Evolutionary conservation across 495 filamentous ascomycete genomes (phyloP), one percentile per base, ranked within the genome.

Genomic region (Staphylotrichum tortipilum): DNA sequence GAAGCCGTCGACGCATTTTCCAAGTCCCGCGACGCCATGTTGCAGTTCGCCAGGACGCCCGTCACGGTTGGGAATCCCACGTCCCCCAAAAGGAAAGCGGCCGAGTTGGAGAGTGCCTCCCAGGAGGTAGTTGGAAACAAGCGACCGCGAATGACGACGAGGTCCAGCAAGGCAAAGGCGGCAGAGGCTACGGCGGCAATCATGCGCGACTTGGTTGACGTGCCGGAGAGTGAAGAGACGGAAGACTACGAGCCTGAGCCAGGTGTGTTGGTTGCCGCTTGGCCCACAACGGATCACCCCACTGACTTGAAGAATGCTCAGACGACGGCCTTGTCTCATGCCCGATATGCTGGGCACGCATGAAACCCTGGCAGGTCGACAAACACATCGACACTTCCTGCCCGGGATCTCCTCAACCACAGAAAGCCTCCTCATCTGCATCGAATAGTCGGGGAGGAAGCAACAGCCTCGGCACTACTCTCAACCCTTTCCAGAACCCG

Each of bases 1-100:
- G 88, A 95, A 55, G 68, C 92, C 4, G 86, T 95, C n/a, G 81
- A 87, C 30, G 75, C 78, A 21, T 98, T 95, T 57, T 71, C 76
- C 48, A 76, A 64, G 24, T 78, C 82, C 11, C 76, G 92, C 38
- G 65, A 78, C 9, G 68, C 64, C 33, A 68, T 87, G 11, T 62
- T 95, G 36, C 66, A 75, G 4, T 66, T 89, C 43, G 88, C 76
- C 34, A 76, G 51, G 50, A 74, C 68, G 36, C 61, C 68, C 6
- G 29, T 21, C 2, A 7, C 36, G 3, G 19, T 34, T 24, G 35
- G 23, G 0, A 29, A 51, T 19, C 48, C 56, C 8, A 49, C 19
- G 3, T 60, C 64, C 1, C 53, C 65, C 10, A 82, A 83, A 59
- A 71, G 79, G 46, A 80, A 78, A 49, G 47, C 74, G 26, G 54